Evolutionary conservation across 2,329 filamentous ascomycete genomes (phyloP).

Genomic region (Coniella vitis): DNA sequence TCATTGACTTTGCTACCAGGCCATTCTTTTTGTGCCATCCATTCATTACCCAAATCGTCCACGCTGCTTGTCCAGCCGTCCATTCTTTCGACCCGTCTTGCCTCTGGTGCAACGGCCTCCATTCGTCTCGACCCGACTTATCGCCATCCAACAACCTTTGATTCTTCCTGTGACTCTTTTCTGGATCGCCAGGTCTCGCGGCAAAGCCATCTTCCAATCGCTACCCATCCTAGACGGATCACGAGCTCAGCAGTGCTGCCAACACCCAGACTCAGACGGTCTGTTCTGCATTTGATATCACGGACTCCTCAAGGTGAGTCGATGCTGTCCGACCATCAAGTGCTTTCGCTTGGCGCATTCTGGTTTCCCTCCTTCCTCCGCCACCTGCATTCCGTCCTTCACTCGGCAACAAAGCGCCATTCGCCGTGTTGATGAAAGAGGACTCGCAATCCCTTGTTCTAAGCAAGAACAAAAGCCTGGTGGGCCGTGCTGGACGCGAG

Average conservation of each 20-base stretch:
- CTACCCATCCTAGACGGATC: conserved; percentile 24
- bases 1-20: conserved; percentile 6
- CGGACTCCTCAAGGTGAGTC: background rate
- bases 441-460: background rate
- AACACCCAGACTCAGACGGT: conserved; percentile 13
- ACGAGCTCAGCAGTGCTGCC: conserved; percentile 24
- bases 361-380: conserved; percentile 4
- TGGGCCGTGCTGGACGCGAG: too few species aligned
- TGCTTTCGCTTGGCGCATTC: conserved; percentile 9
- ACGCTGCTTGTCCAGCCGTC: conserved; percentile 15
- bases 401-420: too few species aligned
- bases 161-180: conserved; percentile 17
- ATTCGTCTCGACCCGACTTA: conserved; percentile 25
- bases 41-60: conserved; percentile 6
- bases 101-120: conserved; percentile 17
- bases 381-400: too few species aligned
- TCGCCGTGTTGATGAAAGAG: background rate
- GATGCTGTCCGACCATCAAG: too few species aligned
- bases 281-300: conserved; percentile 21
- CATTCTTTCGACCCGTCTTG: conserved; percentile 7
- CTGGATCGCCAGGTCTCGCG: conserved; percentile 12
- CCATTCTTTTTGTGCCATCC: conserved; percentile 13
- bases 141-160: conserved; percentile 24
- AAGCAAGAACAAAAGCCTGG: background rate
- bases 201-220: conserved; percentile 3